phyloP scores from a whole-genome alignment of 441 rosid species.

The Euphorbia schlechtendalii region DNA sequence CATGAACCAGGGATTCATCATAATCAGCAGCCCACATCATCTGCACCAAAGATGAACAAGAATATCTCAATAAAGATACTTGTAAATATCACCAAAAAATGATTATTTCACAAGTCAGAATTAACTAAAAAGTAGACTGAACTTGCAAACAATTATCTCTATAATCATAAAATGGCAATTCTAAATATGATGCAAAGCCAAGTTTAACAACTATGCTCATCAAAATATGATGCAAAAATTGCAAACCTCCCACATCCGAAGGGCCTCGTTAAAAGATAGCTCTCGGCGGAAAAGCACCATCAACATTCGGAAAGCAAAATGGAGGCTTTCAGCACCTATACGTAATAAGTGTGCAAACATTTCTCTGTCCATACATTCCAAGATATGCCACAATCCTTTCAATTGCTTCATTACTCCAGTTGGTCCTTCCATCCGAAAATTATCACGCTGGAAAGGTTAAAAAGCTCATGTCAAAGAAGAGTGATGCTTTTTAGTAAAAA shows the following conservation, averaged over 20 bases:
- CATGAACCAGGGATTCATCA: constrained; percentile 50
- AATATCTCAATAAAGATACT: too few relatives aligned
- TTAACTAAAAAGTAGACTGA: neutral
- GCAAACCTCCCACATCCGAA: constrained; percentile 95
- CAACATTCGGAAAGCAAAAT: constrained; percentile 93
- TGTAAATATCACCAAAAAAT: too few relatives aligned
- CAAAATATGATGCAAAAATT: constrained; percentile 3
- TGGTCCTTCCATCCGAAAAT: constrained; percentile 93
- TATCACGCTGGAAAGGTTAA: constrained; percentile 53
- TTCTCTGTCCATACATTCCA: constrained; percentile 80
- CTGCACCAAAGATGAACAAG: constrained; percentile 34
- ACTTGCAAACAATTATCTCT: constrained; percentile 1
- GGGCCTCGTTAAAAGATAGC: constrained; percentile 75
- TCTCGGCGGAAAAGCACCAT: constrained; percentile 89
- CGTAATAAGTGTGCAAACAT: constrained; percentile 66
- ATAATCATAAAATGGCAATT: neutral
- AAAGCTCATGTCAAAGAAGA: constrained; percentile 24
- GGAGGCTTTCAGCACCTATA: constrained; percentile 94
- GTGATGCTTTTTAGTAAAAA: constrained; percentile 16
- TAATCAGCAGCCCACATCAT: constrained; percentile 99
- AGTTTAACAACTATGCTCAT: neutral
- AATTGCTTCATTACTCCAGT: constrained; percentile 90
- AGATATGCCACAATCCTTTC: constrained; percentile 77
- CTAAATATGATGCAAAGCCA: neutral
- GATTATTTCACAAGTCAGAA: constrained; percentile 5